Evolutionary conservation across 768 basidiomycete species (phyloP), one percentile per base, ranked within the genome.

Genomic region (Suillus fuscotomentosus): DNA sequence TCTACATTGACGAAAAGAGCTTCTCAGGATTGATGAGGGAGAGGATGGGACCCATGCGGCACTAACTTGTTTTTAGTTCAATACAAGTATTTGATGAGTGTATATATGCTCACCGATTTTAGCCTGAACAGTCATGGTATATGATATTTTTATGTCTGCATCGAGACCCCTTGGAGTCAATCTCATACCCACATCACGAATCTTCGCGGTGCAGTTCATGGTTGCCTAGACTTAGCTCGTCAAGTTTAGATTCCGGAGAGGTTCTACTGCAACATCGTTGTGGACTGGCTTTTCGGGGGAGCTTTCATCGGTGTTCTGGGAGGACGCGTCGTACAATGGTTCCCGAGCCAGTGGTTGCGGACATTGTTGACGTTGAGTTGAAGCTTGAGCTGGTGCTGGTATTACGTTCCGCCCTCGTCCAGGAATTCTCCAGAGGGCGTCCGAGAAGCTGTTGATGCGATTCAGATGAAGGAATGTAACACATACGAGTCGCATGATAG

Each of bases 1-100:
- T 74, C 73, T 97, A 98, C 94, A 10, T 92, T 91, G 42, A 42
- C 91, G 70, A 98, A 31, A 31, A 31, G 31, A 97, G 82, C 65
- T 88, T 91, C 60, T 92, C 87, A 0, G 91, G 81, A 17, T 86
- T 83, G 34, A 97, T 80, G 2, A 96, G 84, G 5, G 82, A 79
- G n/a, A 97, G 79, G 78, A 94, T 95, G 10, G 92, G 91, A 3
- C 82, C 79, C 24, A 95, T 72, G 0, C 74, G 76, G 45, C 24
- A 65, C 27, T 43, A 63, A 60, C 57, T 54, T 72, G 22, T 22
- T 22, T 45, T 14, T 15, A 24, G 36, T 8, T 39, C 20, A 14
- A 14, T 56, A 22, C 38, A 15, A 14, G 38, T 24, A 13, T 56
- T 11, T 36, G 10, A 63, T 39, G 4, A 10, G 15, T 2, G 17